Evolutionary conservation across 2,329 filamentous ascomycete species (phyloP), one percentile per base, ranked within the genome.

Genomic region (Coniochaeta sp.): DNA sequence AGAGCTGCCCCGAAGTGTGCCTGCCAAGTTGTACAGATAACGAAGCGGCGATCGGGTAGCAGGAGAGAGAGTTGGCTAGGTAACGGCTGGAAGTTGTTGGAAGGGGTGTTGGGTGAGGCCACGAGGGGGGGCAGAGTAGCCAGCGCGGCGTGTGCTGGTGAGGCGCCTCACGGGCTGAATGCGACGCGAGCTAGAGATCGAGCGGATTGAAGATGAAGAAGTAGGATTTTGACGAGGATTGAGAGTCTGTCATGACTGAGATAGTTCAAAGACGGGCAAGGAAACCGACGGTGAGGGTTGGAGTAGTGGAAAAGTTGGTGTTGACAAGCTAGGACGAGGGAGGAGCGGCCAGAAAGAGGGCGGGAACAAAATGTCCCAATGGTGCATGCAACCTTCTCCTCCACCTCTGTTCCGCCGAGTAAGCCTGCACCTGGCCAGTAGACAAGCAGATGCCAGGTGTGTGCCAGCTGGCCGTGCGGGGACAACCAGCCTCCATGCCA

Each of bases 391-490:
- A 47, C 43, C 43, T 47, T 47, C 19, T 47, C 43, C 43, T 47
- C 43, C 43, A 47, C 43, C 43, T 47, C 43, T 19, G 40, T 26
- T 52, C 47, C 47, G 47, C 47, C 47, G 47, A 52, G 47, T 52
- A 31, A 52, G 47, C 47, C 47, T 28, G 26, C 47, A n/a, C 47
- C 47, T 28, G 22, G 24, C 47, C 12, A 9, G 38, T 38, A 14
- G 36, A 4, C 36, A n/a, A 9, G 19, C 22, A 24, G n/a, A 2
- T 28, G 7, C 24, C 22, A 17, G 22, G 14, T 52, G 22, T 3
- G 1, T 31, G 47, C 26, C 57, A 47, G 57, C 57, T 58, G 22
- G 8, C 40, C 28, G 28, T 58, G 57, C 57, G 57, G 57, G 57
- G 57, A 34, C 57, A 52, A 11, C 40, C 38, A 58, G 43, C 17